Evolutionary conservation across 1,284 basidiomycete genomes (phyloP).

Genomic region (Leccinum subspadiceum): DNA sequence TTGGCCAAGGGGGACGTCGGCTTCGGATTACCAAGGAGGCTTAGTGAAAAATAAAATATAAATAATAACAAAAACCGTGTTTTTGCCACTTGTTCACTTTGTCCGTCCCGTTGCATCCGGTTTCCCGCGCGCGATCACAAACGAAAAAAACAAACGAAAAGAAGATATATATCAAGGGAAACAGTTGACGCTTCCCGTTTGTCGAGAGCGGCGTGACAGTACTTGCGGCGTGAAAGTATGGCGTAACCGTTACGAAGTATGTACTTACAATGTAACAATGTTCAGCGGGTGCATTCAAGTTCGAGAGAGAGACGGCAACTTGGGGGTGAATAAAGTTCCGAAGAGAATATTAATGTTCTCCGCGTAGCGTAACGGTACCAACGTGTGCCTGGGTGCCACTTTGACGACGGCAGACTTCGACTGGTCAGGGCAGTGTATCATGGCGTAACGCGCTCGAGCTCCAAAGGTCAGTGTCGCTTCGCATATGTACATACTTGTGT

Average conservation of each 20-base stretch:
- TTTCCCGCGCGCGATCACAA: conserved; percentile 1
- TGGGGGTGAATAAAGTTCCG: conserved; percentile 11
- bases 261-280: no score
- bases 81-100: conserved; percentile 7
- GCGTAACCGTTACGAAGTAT: neutral
- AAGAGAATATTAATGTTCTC: neutral
- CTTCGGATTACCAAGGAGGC: neutral
- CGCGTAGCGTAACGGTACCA: conserved; percentile 12
- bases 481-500: neutral
- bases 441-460: neutral
- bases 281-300: no score
- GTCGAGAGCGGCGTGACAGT: neutral
- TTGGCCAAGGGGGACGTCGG: neutral
- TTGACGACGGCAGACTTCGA: neutral
- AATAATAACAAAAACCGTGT: neutral
- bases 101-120: neutral
- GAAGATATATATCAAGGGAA: neutral
- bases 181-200: neutral
- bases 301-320: neutral
- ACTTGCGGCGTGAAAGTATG: conserved; percentile 3
- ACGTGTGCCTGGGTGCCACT: conserved; percentile 10
- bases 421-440: neutral
- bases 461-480: neutral
- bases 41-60: neutral
- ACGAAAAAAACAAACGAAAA: neutral